Evolutionary conservation across 2,329 filamentous ascomycete species (phyloP).

Genomic region (Plectosphaerella plurivora): DNA sequence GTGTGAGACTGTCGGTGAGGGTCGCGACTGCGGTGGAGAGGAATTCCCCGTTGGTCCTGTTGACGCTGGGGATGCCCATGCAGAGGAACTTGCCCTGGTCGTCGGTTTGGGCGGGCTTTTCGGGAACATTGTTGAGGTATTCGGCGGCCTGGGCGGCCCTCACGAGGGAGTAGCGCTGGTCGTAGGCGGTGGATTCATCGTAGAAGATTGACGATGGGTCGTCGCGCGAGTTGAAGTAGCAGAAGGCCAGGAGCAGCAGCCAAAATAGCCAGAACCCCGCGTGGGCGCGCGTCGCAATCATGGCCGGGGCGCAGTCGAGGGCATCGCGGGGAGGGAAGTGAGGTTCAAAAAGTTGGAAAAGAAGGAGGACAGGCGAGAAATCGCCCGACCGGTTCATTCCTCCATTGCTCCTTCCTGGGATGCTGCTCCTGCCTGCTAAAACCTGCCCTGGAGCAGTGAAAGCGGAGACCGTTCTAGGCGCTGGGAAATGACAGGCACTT

Average conservation of each 20-base stretch:
- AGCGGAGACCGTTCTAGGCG: no score
- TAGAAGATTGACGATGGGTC: slow-evolving; percentile 30
- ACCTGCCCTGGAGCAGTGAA: no score
- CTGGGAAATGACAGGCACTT: no score
- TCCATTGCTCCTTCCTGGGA: no score
- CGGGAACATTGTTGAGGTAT: slow-evolving; percentile 11
- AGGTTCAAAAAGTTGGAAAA: no score
- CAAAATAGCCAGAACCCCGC: slow-evolving; percentile 12
- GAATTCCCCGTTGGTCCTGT: slow-evolving; percentile 22
- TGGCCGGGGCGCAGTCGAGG: no score
- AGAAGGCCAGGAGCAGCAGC: slow-evolving; percentile 19
- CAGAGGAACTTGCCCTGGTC: slow-evolving; percentile 16
- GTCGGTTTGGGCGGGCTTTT: not conserved
- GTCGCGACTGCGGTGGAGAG: slow-evolving; percentile 23
- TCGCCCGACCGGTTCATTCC: no score
- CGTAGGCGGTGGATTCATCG: slow-evolving; percentile 20
- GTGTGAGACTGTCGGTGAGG: slow-evolving; percentile 23
- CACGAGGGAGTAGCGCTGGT: slow-evolving; percentile 17
- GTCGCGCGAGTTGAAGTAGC: slow-evolving; percentile 24
- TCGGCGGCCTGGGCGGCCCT: slow-evolving; percentile 21
- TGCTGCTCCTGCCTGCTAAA: no score
- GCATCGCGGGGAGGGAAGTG: no score
- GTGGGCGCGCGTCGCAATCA: not conserved
- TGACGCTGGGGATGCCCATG: slow-evolving; percentile 29
- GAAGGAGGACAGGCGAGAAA: no score